Evolutionary conservation across 495 filamentous ascomycete genomes (phyloP).

Genomic region (Copromyces sp.): DNA sequence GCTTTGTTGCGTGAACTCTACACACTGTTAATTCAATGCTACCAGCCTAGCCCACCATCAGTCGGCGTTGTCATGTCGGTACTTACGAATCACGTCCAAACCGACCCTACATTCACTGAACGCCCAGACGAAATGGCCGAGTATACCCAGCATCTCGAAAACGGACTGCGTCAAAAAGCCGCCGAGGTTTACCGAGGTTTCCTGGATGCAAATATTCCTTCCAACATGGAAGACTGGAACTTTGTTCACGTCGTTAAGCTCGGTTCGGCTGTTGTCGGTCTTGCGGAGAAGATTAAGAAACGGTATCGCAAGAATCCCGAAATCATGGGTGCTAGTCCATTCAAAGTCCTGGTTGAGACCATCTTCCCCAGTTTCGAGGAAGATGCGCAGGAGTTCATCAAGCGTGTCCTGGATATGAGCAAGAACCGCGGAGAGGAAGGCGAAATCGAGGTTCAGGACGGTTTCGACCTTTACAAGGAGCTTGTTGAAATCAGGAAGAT

Average conservation of each 20-base stretch:
- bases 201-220: constrained; percentile 62
- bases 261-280: constrained; percentile 70
- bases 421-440: constrained; percentile 55
- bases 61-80: constrained; percentile 75
- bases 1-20: constrained; percentile 80
- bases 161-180: constrained; percentile 64
- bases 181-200: constrained; percentile 60
- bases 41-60: constrained; percentile 70
- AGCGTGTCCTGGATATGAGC: constrained; percentile 62
- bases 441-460: constrained; percentile 68
- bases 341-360: constrained; percentile 68
- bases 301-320: constrained; percentile 81
- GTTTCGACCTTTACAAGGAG: constrained; percentile 86
- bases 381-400: constrained; percentile 73
- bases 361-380: constrained; percentile 83
- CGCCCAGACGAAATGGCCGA: constrained; percentile 55
- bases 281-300: constrained; percentile 81
- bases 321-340: constrained; percentile 82
- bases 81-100: constrained; percentile 70
- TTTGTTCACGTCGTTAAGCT: constrained; percentile 80
- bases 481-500: constrained; percentile 74
- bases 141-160: constrained; percentile 58
- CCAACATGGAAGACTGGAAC: constrained; percentile 68
- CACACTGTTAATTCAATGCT: constrained; percentile 76
- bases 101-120: constrained; percentile 64